Conservation (phyloP, 2,329 filamentous ascomycete species). For the Curvularia sp. region DNA sequence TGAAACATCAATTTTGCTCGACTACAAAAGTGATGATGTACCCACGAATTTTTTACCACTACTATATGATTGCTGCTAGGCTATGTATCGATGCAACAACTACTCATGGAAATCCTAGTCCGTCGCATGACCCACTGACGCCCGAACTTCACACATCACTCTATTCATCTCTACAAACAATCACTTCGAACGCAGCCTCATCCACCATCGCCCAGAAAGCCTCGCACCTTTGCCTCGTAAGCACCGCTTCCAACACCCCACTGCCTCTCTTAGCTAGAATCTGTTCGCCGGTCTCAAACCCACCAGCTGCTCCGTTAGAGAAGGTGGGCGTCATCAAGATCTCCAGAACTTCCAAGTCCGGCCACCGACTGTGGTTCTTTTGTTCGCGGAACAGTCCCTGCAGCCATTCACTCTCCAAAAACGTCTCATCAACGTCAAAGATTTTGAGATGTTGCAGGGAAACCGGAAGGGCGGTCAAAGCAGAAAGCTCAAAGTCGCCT, state of each 20-base stretch:
- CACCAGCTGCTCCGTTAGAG: not conserved
- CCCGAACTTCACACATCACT: no score
- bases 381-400: slow-evolving; percentile 16
- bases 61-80: no score
- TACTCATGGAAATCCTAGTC: no score
- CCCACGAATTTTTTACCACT: no score
- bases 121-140: no score
- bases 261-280: not conserved
- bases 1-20: no score
- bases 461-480: slow-evolving; percentile 8
- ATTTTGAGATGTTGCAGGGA: slow-evolving; percentile 18
- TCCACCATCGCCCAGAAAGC: slow-evolving; percentile 6
- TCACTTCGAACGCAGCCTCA: not conserved
- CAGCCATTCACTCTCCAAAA: slow-evolving; percentile 17
- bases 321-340: slow-evolving; percentile 8
- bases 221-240: not conserved
- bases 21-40: no score
- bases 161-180: slow-evolving; percentile 1
- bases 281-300: not conserved
- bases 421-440: slow-evolving; percentile 17
- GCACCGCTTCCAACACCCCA: not conserved
- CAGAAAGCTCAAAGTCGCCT: slow-evolving; percentile 22
- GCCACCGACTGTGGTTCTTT: slow-evolving; percentile 4
- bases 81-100: no score
- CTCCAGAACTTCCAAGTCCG: slow-evolving; percentile 12